phyloP scores from a whole-genome alignment of 2,329 filamentous ascomycete genomes.

The Tolypocladium amazonense region DNA sequence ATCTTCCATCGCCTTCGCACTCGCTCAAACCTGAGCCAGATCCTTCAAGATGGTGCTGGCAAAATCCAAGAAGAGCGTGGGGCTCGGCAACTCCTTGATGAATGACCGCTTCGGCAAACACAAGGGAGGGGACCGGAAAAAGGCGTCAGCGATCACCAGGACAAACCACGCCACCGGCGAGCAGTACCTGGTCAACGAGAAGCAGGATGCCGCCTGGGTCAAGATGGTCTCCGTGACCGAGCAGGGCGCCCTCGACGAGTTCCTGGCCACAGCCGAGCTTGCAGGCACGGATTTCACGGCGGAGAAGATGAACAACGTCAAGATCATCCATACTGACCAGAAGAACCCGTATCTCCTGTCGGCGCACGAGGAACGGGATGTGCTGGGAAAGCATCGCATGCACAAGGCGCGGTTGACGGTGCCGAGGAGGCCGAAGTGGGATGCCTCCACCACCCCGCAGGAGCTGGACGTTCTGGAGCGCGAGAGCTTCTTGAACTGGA shows the following conservation, averaged over 20 bases:
- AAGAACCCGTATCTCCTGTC: constrained; percentile 91
- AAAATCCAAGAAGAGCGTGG: constrained; percentile 92
- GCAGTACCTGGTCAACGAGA: constrained; percentile 84
- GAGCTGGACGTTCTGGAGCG: constrained; percentile 73
- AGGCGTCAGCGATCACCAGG: constrained; percentile 47
- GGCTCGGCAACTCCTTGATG: constrained; percentile 95
- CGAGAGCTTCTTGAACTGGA: constrained; percentile 76
- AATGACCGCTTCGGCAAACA: constrained; percentile 96
- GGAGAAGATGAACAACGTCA: constrained; percentile 97
- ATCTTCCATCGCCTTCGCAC: not conserved
- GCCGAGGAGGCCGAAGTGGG: constrained; percentile 82
- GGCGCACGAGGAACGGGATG: constrained; percentile 67
- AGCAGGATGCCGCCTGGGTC: constrained; percentile 88
- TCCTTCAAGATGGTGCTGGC: constrained; percentile 46
- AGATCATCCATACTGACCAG: constrained; percentile 95
- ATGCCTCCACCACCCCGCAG: constrained; percentile 70
- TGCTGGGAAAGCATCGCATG: constrained; percentile 70
- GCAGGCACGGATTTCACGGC: constrained; percentile 98
- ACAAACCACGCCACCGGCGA: constrained; percentile 74
- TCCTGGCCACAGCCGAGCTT: constrained; percentile 87
- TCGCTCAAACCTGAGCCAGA: not conserved
- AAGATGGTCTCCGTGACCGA: constrained; percentile 99
- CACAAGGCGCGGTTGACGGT: constrained; percentile 76
- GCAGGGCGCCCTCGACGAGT: constrained; percentile 93
- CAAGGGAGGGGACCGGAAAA: constrained; percentile 75